Base-by-base conservation (phyloP, 176 grass and related monocot genomes). In the Cymbopogon citratus region DNA sequence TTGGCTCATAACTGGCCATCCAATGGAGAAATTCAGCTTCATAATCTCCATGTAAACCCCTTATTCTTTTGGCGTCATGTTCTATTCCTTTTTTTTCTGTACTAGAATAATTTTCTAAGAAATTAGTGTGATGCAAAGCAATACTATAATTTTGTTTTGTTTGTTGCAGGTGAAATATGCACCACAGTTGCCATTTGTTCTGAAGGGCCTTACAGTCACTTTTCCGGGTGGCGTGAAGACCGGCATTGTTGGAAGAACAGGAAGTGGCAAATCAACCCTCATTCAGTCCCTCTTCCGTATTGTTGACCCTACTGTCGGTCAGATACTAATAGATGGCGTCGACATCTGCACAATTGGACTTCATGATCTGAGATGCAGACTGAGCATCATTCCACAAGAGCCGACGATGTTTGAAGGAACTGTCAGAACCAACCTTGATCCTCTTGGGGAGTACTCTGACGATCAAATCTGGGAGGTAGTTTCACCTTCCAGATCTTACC, bases 351-450 rank as follows among this genome's bases (percentile, higher is more conserved):
- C 81, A 29, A 87, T 98, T 45, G 95, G 95, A 16, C 85, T 98
- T 54, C 95, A 98, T 81, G 92, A 98, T 86, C 84, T 98, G 79
- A 90, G 95, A 64, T 98, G 78, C 68, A 85, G 90, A 40, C 82
- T 98, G 31, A 91, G 95, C 48, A 98, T 98, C 35, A 98, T 98
- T 79, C 95, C 92, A 21, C 95, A 98, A 82, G 95, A 97, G 31
- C 92, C 95, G 21, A 93, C 91, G 0, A 91, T 97, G 80, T 97
- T 97, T 12, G 92, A 94, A 84, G 95, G 95, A 44, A 97, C 95
- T 51, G 73, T 97, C 61, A 88, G 95, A 71, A 94, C 78, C 75
- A 97, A 97, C 78, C 91, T 98, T 68, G 95, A 98, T 15, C 95
- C 95, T 27, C 88, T 92, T 65, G 88, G 85, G 16, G 85, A 94